Conservation (phyloP, 2,329 filamentous ascomycete genomes). For the Aspergillus thermomutatus region DNA sequence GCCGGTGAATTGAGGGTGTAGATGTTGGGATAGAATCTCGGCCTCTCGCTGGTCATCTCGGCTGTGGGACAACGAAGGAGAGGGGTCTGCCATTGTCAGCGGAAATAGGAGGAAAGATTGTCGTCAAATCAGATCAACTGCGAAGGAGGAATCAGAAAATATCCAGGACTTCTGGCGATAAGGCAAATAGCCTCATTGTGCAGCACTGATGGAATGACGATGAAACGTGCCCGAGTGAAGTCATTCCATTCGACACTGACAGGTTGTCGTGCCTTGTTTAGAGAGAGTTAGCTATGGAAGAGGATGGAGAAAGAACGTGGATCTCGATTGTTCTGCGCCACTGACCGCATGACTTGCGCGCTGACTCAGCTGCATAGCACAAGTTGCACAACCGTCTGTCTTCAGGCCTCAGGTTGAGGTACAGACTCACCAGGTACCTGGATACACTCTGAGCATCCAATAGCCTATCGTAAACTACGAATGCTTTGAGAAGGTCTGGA, state of each 20-base stretch:
- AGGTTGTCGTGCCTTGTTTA: no score
- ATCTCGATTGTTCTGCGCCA: background rate
- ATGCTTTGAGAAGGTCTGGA: no score
- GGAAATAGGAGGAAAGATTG: background rate
- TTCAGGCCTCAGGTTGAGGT: no score
- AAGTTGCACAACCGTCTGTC: conserved; percentile 1
- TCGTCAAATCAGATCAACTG: no score
- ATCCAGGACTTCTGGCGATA: background rate
- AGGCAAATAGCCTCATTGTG: background rate
- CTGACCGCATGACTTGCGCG: conserved; percentile 11
- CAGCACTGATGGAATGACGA: background rate
- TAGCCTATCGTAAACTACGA: no score
- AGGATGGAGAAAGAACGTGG: no score
- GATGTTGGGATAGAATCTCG: conserved; percentile 18
- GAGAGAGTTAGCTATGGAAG: no score
- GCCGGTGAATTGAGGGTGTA: conserved; percentile 21
- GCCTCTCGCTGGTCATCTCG: conserved; percentile 12
- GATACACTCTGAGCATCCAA: no score
- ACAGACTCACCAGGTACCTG: no score
- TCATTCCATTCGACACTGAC: background rate
- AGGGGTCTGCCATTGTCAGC: conserved; percentile 19
- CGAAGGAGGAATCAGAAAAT: background rate
- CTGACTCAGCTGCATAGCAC: conserved; percentile 1
- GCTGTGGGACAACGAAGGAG: conserved; percentile 25
- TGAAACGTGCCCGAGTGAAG: background rate